Percentiles rank a stretch among this genome's conserved stretches.
Conservation (phyloP, 768 basidiomycete species). For the Xanthoconium purpureum region DNA sequence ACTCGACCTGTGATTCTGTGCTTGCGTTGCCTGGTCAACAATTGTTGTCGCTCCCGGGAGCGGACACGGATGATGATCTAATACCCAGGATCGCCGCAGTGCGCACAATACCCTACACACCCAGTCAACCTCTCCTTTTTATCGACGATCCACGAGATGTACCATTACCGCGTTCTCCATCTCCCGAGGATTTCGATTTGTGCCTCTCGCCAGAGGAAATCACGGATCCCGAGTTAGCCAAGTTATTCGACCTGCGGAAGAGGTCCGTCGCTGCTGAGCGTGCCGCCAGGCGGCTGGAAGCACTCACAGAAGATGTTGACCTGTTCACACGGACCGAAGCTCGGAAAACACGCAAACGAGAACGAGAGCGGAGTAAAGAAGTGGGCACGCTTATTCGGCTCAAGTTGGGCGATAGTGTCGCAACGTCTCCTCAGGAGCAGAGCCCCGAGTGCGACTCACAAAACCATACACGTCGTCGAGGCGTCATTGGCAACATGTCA, state of each 20-base stretch:
- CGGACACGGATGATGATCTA: slow-evolving; percentile 41
- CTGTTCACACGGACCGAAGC: slow-evolving; percentile 42
- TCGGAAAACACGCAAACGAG: slow-evolving; percentile 43
- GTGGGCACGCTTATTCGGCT: slow-evolving; percentile 53
- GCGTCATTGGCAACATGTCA: slow-evolving; percentile 30
- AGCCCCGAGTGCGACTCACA: slow-evolving; percentile 24
- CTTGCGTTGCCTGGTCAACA: slow-evolving; percentile 20
- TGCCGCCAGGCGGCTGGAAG: slow-evolving; percentile 30
- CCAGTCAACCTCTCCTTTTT: slow-evolving; percentile 36
- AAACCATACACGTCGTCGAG: slow-evolving; percentile 20
- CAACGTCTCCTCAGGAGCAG: slow-evolving; percentile 21
- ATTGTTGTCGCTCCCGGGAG: slow-evolving; percentile 41
- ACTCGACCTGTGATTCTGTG: slow-evolving; percentile 14
- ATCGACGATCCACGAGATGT: slow-evolving; percentile 41
- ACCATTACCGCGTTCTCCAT: slow-evolving; percentile 40
- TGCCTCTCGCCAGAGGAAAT: slow-evolving; percentile 33
- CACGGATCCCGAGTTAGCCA: slow-evolving; percentile 37
- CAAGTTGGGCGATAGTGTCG: slow-evolving; percentile 41
- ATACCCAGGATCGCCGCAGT: slow-evolving; percentile 28
- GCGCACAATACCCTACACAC: slow-evolving; percentile 12
- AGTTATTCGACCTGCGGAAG: slow-evolving; percentile 41
- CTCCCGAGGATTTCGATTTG: slow-evolving; percentile 41
- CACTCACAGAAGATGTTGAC: slow-evolving; percentile 36
- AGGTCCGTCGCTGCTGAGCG: slow-evolving; percentile 34
- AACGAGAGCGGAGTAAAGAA: slow-evolving; percentile 56